These are phyloP conservation scores for Termitomyces sp. DNA, from an alignment of 768 basidiomycete species.

Conservation along the genomic window DNA sequence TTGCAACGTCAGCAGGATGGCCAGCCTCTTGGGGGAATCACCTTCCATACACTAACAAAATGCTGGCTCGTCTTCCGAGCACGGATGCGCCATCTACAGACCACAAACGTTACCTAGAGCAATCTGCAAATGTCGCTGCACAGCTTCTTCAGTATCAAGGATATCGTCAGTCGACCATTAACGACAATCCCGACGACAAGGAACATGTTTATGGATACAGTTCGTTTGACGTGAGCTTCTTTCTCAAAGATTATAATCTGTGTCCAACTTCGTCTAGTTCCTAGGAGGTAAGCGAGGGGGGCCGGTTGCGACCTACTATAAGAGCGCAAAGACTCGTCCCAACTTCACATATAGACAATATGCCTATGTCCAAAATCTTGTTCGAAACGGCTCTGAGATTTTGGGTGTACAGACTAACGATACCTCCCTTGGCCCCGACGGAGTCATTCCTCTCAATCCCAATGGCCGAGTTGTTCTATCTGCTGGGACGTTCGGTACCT, in stretches of 20 bases:
- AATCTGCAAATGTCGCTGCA: conserved; percentile 37
- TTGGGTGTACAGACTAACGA: conserved; percentile 60
- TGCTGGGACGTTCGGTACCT: conserved; percentile 50
- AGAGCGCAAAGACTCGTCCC: conserved; percentile 44
- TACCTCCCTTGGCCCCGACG: conserved; percentile 47
- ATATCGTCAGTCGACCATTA: conserved; percentile 49
- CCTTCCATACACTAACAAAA: conserved; percentile 39
- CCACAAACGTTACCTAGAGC: conserved; percentile 51
- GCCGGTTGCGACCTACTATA: conserved; percentile 55
- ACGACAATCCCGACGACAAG: conserved; percentile 49
- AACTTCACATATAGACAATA: conserved; percentile 49
- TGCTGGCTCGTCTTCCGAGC: conserved; percentile 46
- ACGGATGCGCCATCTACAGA: conserved; percentile 59
- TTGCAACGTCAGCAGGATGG: conserved; percentile 45
- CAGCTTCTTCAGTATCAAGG: conserved; percentile 43
- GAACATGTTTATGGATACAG: conserved; percentile 58
- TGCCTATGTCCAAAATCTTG: conserved; percentile 44
- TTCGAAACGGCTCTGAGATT: conserved; percentile 50
- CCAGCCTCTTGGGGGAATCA: conserved; percentile 52
- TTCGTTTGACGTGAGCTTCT: conserved; percentile 29
- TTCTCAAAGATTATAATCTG: background rate
- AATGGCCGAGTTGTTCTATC: conserved; percentile 59
- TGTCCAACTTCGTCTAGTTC: conserved; percentile 22
- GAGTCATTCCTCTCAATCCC: conserved; percentile 46
- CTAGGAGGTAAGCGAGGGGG: conserved; percentile 44